Conservation (phyloP, 495 filamentous ascomycete genomes). For the Aspergillus taichungensis region DNA sequence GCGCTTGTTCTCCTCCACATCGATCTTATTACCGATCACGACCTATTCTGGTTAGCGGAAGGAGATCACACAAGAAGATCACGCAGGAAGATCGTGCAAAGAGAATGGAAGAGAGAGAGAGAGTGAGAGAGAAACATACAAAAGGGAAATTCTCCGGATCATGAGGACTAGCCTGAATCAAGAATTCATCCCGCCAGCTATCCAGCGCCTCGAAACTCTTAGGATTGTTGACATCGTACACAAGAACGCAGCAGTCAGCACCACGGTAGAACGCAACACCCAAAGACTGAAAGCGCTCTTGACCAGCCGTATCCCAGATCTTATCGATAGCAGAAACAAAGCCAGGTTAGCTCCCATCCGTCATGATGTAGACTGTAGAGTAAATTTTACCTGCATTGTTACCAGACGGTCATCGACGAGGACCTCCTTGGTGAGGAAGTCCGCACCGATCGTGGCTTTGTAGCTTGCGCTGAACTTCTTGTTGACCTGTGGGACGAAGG, state of each 20-base stretch:
- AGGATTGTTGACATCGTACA: conserved; percentile 98
- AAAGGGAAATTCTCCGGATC: conserved; percentile 98
- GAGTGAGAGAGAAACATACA: conserved; percentile 44
- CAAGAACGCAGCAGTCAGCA: conserved; percentile 96
- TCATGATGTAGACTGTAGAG: background rate
- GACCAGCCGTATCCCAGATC: conserved; percentile 98
- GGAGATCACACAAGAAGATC: background rate
- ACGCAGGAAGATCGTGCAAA: no score
- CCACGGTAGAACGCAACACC: conserved; percentile 98
- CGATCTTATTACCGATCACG: conserved; percentile 97
- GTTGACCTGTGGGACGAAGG: conserved; percentile 64
- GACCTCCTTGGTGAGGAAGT: conserved; percentile 98
- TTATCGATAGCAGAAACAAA: conserved; percentile 20
- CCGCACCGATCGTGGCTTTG: conserved; percentile 97
- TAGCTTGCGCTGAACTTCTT: conserved; percentile 99
- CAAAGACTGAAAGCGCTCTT: conserved; percentile 95
- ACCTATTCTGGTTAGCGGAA: conserved; percentile 41
- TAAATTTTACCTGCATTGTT: conserved; percentile 78
- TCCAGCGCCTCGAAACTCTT: conserved; percentile 99
- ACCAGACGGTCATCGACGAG: conserved; percentile 93
- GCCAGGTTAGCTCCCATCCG: conserved; percentile 11
- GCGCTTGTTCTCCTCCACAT: conserved; percentile 95
- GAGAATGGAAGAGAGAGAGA: background rate
- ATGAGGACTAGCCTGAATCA: conserved; percentile 93
- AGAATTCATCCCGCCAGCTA: conserved; percentile 96